Base-by-base conservation (phyloP, 2,329 filamentous ascomycete species). In the Apiospora pterosperma region DNA sequence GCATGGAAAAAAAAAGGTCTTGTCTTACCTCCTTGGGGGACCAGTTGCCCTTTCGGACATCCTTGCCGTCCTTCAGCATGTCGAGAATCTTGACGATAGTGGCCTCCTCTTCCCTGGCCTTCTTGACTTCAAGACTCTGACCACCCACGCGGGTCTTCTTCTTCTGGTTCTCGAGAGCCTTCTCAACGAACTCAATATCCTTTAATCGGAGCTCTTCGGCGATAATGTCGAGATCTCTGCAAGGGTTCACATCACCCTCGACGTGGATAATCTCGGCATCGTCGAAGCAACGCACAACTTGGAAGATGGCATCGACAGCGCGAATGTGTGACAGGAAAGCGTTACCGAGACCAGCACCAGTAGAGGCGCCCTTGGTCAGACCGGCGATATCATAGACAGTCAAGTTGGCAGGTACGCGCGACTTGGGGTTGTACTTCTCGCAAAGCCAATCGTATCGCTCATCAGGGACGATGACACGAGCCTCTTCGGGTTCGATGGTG, bases 251-350 rank as follows among this genome's bases (percentile, higher is more conserved):
- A 74, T 99, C 96, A 77, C 96, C 96, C 85, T 99, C 96, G 70
- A 99, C 94, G 86, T 99, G 96, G 74, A 97, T 98, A 75, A 99
- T 99, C 82, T 99, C 96, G 66, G 95, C 96, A 84, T 99, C 96
- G 77, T 99, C 96, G 81, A 99, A 97, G 82, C 92, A 97, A 74
- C 94, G 90, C 41, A 97, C 94, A 55, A 97, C 94, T 80, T 97
- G 92, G 85, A 97, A 97, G 81, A 97, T 97, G 79, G 94, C 94
- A 84, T 97, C 94, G 79, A 97, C 94, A 63, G 96, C 96, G 77
- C 96, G 93, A 73, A 99, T 99, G 80, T 99, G 96, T 41, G 96
- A 98, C 82, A 99, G 84, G 88, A 99, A 99, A 72, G 95, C 88
- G 79, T 99, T 99, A 75, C 96, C 96, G 67, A 99, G 90, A 85